phyloP scores from a whole-genome alignment of 495 filamentous ascomycete genomes.

The Apodospora peruviana region DNA sequence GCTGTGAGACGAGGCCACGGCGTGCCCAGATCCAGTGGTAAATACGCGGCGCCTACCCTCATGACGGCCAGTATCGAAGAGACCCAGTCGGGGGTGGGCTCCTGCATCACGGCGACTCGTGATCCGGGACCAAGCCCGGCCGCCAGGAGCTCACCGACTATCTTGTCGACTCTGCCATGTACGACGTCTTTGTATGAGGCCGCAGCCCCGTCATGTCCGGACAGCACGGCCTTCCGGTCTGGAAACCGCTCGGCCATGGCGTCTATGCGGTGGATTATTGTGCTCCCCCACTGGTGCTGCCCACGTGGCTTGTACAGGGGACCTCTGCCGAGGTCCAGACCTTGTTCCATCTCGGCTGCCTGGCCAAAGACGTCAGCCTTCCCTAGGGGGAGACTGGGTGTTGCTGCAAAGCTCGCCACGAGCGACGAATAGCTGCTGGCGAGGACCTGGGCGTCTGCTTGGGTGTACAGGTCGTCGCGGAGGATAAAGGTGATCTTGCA shows the following conservation, averaged over 20 bases:
- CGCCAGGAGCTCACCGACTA: slow-evolving; percentile 2
- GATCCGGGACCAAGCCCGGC: slow-evolving; percentile 2
- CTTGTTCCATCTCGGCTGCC: background rate
- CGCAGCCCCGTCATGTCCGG: background rate
- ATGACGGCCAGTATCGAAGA: slow-evolving; percentile 50
- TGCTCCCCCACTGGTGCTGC: slow-evolving; percentile 11
- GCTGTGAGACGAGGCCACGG: slow-evolving; percentile 15
- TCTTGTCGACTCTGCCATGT: slow-evolving; percentile 7
- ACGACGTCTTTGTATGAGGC: slow-evolving; percentile 12
- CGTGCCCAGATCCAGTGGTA: slow-evolving; percentile 43
- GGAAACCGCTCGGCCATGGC: slow-evolving; percentile 7
- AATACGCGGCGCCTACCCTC: slow-evolving; percentile 42
- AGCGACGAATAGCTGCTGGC: background rate
- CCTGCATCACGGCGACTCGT: slow-evolving; percentile 24
- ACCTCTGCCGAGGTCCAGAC: background rate
- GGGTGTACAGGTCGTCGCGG: slow-evolving; percentile 6
- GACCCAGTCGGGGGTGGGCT: slow-evolving; percentile 37
- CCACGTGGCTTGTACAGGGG: background rate
- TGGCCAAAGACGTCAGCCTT: background rate
- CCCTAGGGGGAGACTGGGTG: background rate
- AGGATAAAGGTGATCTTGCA: slow-evolving; percentile 15
- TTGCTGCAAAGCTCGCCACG: background rate
- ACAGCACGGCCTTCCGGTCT: slow-evolving; percentile 7
- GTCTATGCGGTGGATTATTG: slow-evolving; percentile 24
- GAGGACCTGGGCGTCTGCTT: background rate